Conservation (phyloP, 192 early-diverging fungal species). For the Coemansia sp. region DNA sequence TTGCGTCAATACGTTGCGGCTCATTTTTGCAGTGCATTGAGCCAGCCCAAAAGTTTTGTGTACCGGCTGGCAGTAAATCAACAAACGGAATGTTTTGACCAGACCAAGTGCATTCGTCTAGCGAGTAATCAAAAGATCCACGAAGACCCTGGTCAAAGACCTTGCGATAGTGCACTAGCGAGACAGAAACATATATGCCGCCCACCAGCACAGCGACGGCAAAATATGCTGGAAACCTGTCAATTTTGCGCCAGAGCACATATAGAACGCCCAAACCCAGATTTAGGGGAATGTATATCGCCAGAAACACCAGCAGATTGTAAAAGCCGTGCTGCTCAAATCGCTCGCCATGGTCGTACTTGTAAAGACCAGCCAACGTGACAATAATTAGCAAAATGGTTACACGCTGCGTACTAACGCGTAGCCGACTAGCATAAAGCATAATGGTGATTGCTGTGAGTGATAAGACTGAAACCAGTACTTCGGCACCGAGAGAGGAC, state of each 20-base stretch:
- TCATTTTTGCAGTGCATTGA: conserved; percentile 34
- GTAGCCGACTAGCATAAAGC: conserved; percentile 50
- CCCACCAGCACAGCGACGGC: conserved; percentile 13
- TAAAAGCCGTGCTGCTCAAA: conserved; percentile 60
- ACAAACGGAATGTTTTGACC: conserved; percentile 55
- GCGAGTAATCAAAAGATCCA: conserved; percentile 10
- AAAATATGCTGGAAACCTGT: conserved; percentile 46
- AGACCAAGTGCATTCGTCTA: conserved; percentile 53
- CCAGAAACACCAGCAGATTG: conserved; percentile 58
- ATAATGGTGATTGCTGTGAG: conserved; percentile 45
- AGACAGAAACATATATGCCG: conserved; percentile 9
- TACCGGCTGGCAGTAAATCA: conserved; percentile 55
- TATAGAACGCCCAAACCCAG: conserved; percentile 42
- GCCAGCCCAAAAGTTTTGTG: conserved; percentile 65
- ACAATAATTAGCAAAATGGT: conserved; percentile 7
- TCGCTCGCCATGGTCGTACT: conserved; percentile 59
- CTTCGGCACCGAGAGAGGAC: conserved; percentile 46
- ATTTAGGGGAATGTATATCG: conserved; percentile 56
- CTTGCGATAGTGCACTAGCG: conserved; percentile 28
- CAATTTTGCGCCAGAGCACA: conserved; percentile 27
- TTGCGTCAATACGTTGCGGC: conserved; percentile 35
- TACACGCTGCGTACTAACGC: conserved; percentile 18
- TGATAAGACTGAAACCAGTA: conserved; percentile 47
- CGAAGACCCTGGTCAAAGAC: conserved; percentile 45
- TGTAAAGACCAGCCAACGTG: conserved; percentile 38